phyloP scores from a whole-genome alignment of 2,329 filamentous ascomycete genomes.

The Laburnicola sp. region DNA sequence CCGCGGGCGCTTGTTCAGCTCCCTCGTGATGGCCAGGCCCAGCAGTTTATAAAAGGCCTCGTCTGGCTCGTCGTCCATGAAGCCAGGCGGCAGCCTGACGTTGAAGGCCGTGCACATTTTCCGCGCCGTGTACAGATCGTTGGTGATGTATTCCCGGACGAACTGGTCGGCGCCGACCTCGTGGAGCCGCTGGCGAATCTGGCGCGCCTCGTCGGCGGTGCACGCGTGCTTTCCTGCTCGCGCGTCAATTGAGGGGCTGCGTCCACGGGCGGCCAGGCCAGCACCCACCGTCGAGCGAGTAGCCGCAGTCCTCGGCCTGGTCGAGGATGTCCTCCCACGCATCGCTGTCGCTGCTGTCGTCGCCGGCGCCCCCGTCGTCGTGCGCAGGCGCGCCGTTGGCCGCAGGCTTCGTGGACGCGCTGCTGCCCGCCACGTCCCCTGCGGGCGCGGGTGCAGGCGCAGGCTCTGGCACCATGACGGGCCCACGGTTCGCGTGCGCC shows the following conservation, averaged over 20 bases:
- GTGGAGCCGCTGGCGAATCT: constrained; percentile 71
- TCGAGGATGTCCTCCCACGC: constrained; percentile 38
- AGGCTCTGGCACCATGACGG: constrained; percentile 33
- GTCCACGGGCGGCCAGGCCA: neutral
- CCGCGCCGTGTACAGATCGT: constrained; percentile 71
- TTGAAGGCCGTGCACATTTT: constrained; percentile 87
- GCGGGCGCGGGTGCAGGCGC: constrained; percentile 22
- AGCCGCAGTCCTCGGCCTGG: constrained; percentile 35
- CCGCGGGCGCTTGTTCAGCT: constrained; percentile 80
- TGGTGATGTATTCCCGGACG: constrained; percentile 59
- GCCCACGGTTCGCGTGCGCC: constrained; percentile 29
- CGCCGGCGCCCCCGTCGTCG: constrained; percentile 26
- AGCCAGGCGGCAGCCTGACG: constrained; percentile 67
- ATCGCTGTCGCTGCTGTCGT: constrained; percentile 36
- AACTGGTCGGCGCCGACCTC: constrained; percentile 78
- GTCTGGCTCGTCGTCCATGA: constrained; percentile 73
- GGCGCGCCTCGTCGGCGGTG: constrained; percentile 60
- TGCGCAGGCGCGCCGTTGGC: constrained; percentile 21
- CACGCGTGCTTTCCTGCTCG: constrained; percentile 33
- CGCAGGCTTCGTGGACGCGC: constrained; percentile 17
- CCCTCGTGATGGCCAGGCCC: constrained; percentile 74
- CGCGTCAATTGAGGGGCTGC: neutral
- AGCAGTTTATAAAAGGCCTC: constrained; percentile 75
- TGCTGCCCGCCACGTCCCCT: constrained; percentile 22
- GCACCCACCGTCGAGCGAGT: constrained; percentile 27